phyloP scores from a whole-genome alignment of 768 basidiomycete genomes.

The Tricholoma flavovirens region DNA sequence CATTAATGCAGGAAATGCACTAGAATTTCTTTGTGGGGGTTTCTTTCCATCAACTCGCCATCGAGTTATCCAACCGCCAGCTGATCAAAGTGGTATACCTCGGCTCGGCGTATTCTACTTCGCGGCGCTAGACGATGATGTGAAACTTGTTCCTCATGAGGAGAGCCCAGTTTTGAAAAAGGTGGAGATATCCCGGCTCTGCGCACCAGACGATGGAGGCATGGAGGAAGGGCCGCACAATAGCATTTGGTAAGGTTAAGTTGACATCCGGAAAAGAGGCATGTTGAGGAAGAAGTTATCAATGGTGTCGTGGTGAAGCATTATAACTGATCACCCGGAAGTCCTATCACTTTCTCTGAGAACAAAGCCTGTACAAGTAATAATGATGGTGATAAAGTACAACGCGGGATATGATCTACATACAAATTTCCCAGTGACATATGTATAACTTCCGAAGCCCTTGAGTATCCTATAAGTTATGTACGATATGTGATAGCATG shows the following conservation, averaged over 20 bases:
- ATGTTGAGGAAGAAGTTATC: constrained; percentile 50
- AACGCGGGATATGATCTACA: not conserved
- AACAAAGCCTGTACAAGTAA: not conserved
- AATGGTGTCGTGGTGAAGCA: constrained; percentile 52
- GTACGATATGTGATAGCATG: not conserved
- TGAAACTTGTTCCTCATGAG: constrained; percentile 37
- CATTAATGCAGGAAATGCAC: constrained; percentile 53
- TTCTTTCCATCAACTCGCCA: constrained; percentile 58
- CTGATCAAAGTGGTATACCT: constrained; percentile 42
- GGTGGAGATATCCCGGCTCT: constrained; percentile 33
- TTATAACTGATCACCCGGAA: constrained; percentile 34
- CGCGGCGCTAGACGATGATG: constrained; percentile 43
- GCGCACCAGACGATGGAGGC: constrained; percentile 41
- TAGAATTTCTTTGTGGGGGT: constrained; percentile 58
- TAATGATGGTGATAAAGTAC: not conserved
- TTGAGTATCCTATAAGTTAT: not conserved
- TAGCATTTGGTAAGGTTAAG: constrained; percentile 44
- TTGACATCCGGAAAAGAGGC: constrained; percentile 35
- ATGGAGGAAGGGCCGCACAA: constrained; percentile 47
- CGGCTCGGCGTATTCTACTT: constrained; percentile 61
- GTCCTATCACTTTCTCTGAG: not conserved
- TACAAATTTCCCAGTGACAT: not conserved
- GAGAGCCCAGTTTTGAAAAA: constrained; percentile 46
- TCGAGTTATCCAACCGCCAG: constrained; percentile 37
- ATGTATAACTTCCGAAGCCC: not conserved